These are phyloP conservation scores for Phytophthora fragariaefolia DNA, from an alignment of 352 stramenopile genomes.

Conservation along the genomic window DNA sequence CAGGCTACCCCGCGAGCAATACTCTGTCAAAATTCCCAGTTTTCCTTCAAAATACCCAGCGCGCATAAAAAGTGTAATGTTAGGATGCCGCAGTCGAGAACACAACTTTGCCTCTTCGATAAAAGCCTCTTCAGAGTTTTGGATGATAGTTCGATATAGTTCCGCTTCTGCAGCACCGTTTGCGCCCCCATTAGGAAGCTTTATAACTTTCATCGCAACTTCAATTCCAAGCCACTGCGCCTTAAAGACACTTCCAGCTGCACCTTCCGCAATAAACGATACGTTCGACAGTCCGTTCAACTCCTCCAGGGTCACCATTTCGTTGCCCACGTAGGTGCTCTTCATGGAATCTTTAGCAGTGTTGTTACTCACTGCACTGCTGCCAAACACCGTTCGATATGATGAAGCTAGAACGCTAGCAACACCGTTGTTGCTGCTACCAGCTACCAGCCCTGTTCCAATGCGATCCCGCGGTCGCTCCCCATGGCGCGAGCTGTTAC, in stretches of 20 bases:
- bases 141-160: slow-evolving; percentile 74
- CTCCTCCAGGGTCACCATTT: slow-evolving; percentile 60
- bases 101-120: slow-evolving; percentile 70
- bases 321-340: slow-evolving; percentile 51
- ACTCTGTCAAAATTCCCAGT: slow-evolving; percentile 74
- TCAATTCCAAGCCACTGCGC: slow-evolving; percentile 77
- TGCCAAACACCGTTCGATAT: slow-evolving; percentile 48
- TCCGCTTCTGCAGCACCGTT: slow-evolving; percentile 47
- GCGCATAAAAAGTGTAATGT: slow-evolving; percentile 78
- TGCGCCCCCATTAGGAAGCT: slow-evolving; percentile 56
- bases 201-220: slow-evolving; percentile 79
- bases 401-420: slow-evolving; percentile 47
- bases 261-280: slow-evolving; percentile 65
- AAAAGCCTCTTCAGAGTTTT: slow-evolving; percentile 71
- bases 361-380: slow-evolving; percentile 37
- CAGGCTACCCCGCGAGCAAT: slow-evolving; percentile 69
- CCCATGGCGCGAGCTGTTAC: slow-evolving; percentile 35
- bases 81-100: slow-evolving; percentile 64
- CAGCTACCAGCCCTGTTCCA: slow-evolving; percentile 29
- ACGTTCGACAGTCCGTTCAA: slow-evolving; percentile 65
- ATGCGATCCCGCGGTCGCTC: slow-evolving; percentile 42
- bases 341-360: slow-evolving; percentile 51
- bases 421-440: slow-evolving; percentile 30
- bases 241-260: slow-evolving; percentile 68
- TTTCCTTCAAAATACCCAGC: slow-evolving; percentile 71